Percentiles rank a stretch among this genome's conserved stretches.
phyloP scores from a whole-genome alignment of 2,329 filamentous ascomycete genomes.

The Macrophomina phaseolina region DNA sequence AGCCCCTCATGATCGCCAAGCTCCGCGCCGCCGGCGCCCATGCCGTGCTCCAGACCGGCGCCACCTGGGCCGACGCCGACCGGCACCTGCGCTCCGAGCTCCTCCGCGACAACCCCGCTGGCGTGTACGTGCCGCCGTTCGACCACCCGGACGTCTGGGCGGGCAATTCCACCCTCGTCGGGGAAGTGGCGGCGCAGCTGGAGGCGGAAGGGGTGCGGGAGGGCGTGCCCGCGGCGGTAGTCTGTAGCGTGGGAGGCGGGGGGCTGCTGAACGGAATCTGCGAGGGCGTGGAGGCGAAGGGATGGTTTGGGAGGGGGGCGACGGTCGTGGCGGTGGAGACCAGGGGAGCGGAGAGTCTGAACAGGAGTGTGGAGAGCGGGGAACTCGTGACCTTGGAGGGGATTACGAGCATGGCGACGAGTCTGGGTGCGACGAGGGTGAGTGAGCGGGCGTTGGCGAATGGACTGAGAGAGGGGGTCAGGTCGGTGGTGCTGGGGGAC shows the following conservation, averaged over 20 bases:
- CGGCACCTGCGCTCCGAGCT: slow-evolving; percentile 67
- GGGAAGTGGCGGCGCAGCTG: slow-evolving; percentile 54
- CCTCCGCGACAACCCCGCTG: slow-evolving; percentile 45
- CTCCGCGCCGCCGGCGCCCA: slow-evolving; percentile 70
- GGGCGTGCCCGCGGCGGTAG: slow-evolving; percentile 67
- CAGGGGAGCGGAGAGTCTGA: slow-evolving; percentile 71
- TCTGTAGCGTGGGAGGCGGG: slow-evolving; percentile 84
- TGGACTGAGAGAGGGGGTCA: slow-evolving; percentile 49
- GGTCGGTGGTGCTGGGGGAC: slow-evolving; percentile 70
- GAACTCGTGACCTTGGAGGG: slow-evolving; percentile 65
- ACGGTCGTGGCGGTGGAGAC: slow-evolving; percentile 77
- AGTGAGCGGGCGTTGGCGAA: slow-evolving; percentile 42
- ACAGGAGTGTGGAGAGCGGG: slow-evolving; percentile 63
- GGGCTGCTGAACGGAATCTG: slow-evolving; percentile 79
- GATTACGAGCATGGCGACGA: slow-evolving; percentile 78
- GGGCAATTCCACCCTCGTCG: slow-evolving; percentile 66
- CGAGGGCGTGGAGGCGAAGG: slow-evolving; percentile 64
- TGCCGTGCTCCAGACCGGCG: slow-evolving; percentile 71
- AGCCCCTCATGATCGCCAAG: slow-evolving; percentile 73
- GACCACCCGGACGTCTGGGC: slow-evolving; percentile 72
- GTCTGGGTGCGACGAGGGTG: slow-evolving; percentile 74
- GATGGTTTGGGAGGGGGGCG: slow-evolving; percentile 8
- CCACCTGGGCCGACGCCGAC: slow-evolving; percentile 71
- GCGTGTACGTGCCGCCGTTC: slow-evolving; percentile 72
- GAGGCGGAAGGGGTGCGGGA: slow-evolving; percentile 39